phyloP scores from a whole-genome alignment of 1,284 basidiomycete species.

The Irpex sp. region DNA sequence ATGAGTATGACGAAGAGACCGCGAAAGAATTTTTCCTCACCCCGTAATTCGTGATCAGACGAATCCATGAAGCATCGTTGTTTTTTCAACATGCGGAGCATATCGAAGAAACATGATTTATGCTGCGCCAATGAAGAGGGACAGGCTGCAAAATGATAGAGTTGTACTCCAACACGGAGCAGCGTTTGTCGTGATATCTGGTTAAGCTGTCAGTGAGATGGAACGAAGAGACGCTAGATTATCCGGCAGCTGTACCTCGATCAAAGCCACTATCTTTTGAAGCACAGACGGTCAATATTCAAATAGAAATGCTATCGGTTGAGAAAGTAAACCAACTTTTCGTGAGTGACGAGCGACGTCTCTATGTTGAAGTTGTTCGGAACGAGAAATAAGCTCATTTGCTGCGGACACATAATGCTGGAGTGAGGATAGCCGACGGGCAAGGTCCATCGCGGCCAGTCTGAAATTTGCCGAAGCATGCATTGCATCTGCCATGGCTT shows the following conservation, averaged over 20 bases:
- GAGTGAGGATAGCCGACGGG: constrained; percentile 13
- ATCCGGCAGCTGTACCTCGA: constrained; percentile 11
- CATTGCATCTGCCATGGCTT: not conserved
- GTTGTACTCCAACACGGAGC: constrained; percentile 2
- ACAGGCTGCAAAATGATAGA: constrained; percentile 9
- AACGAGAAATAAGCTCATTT: constrained; percentile 10
- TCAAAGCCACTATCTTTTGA: constrained; percentile 15
- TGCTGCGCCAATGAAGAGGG: constrained; percentile 7
- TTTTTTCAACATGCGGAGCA: constrained; percentile 13
- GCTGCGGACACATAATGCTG: constrained; percentile 15
- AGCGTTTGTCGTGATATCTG: constrained; percentile 13
- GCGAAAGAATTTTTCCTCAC: constrained; percentile 2
- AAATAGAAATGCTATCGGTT: not conserved
- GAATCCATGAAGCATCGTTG: constrained; percentile 10
- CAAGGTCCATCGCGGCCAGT: constrained; percentile 14
- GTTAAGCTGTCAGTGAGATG: not conserved
- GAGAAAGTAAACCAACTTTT: constrained; percentile 10
- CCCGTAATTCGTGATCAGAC: constrained; percentile 8
- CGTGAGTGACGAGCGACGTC: constrained; percentile 13
- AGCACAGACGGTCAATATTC: not conserved
- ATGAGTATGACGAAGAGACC: not conserved
- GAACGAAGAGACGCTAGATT: not conserved
- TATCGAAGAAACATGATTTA: constrained; percentile 13
- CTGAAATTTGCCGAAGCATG: constrained; percentile 8
- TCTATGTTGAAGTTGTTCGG: constrained; percentile 7